Base-by-base conservation (phyloP, 2,329 filamentous ascomycete genomes). In the Pseudonectria buxi region DNA sequence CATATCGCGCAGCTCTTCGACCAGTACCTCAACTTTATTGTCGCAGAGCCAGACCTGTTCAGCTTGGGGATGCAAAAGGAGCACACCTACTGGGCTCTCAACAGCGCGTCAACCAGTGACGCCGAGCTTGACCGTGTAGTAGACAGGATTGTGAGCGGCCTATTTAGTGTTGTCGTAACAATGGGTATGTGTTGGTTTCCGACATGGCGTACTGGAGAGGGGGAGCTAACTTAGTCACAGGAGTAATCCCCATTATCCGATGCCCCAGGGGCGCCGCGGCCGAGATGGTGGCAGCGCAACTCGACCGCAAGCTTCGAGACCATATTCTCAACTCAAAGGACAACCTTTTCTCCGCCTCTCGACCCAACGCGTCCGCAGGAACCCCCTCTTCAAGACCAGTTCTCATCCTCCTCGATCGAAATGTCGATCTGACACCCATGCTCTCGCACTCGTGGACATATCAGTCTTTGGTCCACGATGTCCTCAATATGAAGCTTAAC, bases 121-220 rank as follows among this genome's bases (percentile, higher is more conserved):
- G 86, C 92, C 40, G 85, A 92, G 55, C 74, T 98, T 36, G 92
- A 96, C 54, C 71, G 75, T 34, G 80, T 92, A 26, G 77, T 98
- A 24, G 90, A 98, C 60, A 81, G 81, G 48, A 90, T 96, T 45
- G 92, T 98, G 33, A 94, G 85, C 53, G 92, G 92, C 1, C 68
- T 98, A n/a, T 98, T 96, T 64, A 95, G 89, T 45, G 92, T 98
- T 32, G 83, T 92, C 40, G 92, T 94, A n/a, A 98, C 92, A 5
- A 95, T 95, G 87, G 90, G 88, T 83, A 71, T 39, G 70, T 47
- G 9, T 13, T n/a, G 26, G 2, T 3, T 25, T 7, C n/a, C 11
- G 6, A 9, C 24, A 22, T 12, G 10, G 7, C n/a, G 10, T 14
- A 14, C 12, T 5, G 5, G 18, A 4, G 7, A n/a, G 13, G 6